These are phyloP conservation scores for Ophiostoma triangulosporum DNA, from an alignment of 2,329 filamentous ascomycete species.

Conservation along the genomic window DNA sequence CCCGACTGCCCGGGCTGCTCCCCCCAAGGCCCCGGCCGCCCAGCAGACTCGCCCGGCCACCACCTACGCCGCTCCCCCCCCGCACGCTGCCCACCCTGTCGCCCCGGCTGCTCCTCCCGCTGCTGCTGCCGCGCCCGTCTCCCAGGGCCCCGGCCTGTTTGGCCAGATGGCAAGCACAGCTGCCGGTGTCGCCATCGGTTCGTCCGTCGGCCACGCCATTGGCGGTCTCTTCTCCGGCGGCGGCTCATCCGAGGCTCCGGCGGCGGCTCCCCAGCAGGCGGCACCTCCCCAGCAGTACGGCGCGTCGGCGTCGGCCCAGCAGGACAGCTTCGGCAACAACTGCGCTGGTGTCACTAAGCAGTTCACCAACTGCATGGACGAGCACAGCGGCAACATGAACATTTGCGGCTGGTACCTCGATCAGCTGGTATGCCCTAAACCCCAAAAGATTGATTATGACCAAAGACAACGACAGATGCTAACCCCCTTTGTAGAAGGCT, in stretches of 20 bases:
- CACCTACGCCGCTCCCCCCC: constrained; percentile 41
- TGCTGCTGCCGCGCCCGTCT: constrained; percentile 26
- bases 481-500: constrained; percentile 45
- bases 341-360: constrained; percentile 68
- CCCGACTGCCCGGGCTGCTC: constrained; percentile 49
- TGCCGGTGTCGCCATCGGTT: constrained; percentile 93
- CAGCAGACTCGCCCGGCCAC: constrained; percentile 56
- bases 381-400: constrained; percentile 83
- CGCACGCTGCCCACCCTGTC: constrained; percentile 27
- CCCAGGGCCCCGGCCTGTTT: constrained; percentile 71
- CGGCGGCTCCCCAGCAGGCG: constrained; percentile 31
- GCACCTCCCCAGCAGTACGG: constrained; percentile 32
- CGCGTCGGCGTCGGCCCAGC: constrained; percentile 21
- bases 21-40: constrained; percentile 30
- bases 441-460: too few relatives aligned
- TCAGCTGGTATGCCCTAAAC: constrained; percentile 47
- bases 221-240: constrained; percentile 76
- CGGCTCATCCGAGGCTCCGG: constrained; percentile 43
- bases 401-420: constrained; percentile 98
- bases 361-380: constrained; percentile 95
- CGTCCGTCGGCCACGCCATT: constrained; percentile 88
- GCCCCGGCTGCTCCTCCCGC: constrained; percentile 35
- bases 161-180: constrained; percentile 96
- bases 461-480: too few relatives aligned
- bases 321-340: constrained; percentile 46